These are phyloP conservation scores for Paramyrothecium sp. DNA, from an alignment of 2,329 filamentous ascomycete species.

Conservation along the genomic window DNA sequence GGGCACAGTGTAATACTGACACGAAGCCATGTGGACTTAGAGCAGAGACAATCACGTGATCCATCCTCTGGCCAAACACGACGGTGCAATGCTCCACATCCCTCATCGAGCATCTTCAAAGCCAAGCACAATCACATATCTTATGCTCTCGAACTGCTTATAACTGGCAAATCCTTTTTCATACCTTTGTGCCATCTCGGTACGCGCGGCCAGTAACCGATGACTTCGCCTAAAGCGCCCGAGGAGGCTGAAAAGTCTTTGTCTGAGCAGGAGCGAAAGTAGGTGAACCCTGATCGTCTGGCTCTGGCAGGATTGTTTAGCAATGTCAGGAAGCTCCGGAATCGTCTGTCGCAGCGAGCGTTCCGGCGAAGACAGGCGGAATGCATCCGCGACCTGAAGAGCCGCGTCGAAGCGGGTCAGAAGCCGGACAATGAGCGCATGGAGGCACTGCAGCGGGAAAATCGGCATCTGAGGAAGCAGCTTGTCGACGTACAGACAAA, in stretches of 20 bases:
- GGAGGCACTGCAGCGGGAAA: conserved; percentile 20
- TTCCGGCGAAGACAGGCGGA: conserved; percentile 28
- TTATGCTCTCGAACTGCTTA: too few species aligned
- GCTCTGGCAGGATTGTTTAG: background rate
- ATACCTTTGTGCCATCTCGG: too few species aligned
- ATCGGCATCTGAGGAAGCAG: conserved; percentile 20
- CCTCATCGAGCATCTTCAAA: too few species aligned
- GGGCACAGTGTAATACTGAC: too few species aligned
- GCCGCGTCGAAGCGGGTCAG: conserved; percentile 16
- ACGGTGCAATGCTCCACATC: too few species aligned
- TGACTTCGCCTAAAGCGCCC: background rate
- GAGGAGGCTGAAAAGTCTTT: background rate
- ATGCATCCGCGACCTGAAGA: conserved; percentile 21
- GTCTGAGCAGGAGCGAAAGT: background rate
- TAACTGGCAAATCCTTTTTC: too few species aligned
- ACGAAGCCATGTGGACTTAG: too few species aligned
- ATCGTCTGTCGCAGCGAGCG: conserved; percentile 27
- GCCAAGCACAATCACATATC: too few species aligned
- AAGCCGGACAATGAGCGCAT: conserved; percentile 19
- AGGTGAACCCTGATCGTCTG: background rate
- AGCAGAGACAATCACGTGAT: too few species aligned
- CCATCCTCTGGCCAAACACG: too few species aligned
- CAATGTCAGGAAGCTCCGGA: conserved; percentile 23
- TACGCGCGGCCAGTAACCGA: too few species aligned
- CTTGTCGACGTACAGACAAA: conserved; percentile 25